These are phyloP conservation scores for Podospora didyma DNA, from an alignment of 495 filamentous ascomycete genomes.

Conservation along the genomic window DNA sequence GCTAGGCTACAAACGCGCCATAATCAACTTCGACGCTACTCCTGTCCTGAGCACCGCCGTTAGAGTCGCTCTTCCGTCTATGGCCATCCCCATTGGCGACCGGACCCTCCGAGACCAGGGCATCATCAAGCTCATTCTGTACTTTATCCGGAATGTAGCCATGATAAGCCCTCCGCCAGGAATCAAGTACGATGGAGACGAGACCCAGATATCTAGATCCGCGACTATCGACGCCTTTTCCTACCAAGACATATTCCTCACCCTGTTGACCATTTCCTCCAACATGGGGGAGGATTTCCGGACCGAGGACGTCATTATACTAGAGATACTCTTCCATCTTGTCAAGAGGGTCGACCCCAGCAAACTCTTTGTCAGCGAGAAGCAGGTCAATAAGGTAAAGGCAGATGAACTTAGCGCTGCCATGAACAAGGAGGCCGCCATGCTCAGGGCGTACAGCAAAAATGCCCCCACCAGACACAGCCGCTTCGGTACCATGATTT, in stretches of 20 bases:
- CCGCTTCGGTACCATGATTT: constrained; percentile 94
- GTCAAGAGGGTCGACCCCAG: constrained; percentile 85
- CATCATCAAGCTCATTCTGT: constrained; percentile 87
- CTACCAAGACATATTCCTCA: constrained; percentile 81
- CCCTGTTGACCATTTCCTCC: constrained; percentile 80
- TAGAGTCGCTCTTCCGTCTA: constrained; percentile 78
- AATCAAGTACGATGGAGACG: constrained; percentile 59
- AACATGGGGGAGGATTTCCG: constrained; percentile 91
- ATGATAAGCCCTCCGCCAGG: constrained; percentile 69
- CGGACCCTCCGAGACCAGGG: constrained; percentile 78
- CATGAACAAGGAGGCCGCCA: constrained; percentile 73
- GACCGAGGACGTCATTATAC: constrained; percentile 74
- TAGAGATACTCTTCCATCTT: constrained; percentile 88
- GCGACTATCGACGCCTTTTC: constrained; percentile 84
- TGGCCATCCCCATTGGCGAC: constrained; percentile 74
- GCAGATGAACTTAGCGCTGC: constrained; percentile 69
- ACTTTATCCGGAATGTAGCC: constrained; percentile 81
- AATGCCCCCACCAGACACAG: constrained; percentile 86
- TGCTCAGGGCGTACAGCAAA: constrained; percentile 72
- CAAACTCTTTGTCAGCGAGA: constrained; percentile 80
- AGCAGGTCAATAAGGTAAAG: constrained; percentile 59
- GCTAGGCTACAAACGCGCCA: constrained; percentile 79
- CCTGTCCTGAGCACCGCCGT: constrained; percentile 74
- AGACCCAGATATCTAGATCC: constrained; percentile 84
- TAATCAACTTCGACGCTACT: constrained; percentile 74